These are phyloP conservation scores for Trichosporon faecale DNA, from an alignment of 1,284 basidiomycete genomes.

Conservation along the genomic window DNA sequence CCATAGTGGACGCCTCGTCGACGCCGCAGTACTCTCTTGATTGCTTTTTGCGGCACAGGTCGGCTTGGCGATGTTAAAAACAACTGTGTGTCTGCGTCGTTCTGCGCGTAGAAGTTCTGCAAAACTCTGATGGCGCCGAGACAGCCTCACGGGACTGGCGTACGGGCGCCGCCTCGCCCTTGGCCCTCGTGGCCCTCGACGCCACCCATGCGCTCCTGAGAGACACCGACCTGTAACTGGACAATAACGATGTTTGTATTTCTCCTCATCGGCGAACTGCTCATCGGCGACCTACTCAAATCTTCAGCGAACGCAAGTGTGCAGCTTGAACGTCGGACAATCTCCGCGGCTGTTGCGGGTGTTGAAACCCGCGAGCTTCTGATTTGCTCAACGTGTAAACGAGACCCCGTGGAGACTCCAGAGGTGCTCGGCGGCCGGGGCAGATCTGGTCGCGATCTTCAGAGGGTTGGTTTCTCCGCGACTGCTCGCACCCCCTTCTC, in stretches of 20 bases:
- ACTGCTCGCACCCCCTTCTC: neutral
- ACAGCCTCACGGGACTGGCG: no score
- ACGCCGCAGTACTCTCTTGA: no score
- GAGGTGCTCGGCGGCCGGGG: neutral
- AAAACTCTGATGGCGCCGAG: neutral
- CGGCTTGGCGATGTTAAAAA: no score
- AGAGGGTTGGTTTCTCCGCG: neutral
- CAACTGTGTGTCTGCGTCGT: no score
- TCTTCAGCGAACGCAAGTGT: neutral
- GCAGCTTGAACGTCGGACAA: neutral
- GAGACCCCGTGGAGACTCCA: neutral
- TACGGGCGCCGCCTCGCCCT: neutral
- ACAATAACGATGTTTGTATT: constrained; percentile 5
- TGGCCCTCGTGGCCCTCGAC: neutral
- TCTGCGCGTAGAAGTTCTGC: neutral
- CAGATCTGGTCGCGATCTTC: neutral
- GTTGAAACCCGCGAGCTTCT: neutral
- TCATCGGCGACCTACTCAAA: no score
- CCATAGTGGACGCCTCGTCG: no score
- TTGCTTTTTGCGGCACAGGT: no score
- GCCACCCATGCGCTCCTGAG: no score
- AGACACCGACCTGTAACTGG: no score
- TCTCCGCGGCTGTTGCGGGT: neutral
- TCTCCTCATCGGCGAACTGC: neutral
- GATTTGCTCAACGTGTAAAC: neutral